Conservation (phyloP, 345 rosid species). For the Eucalyptus curtisii region DNA sequence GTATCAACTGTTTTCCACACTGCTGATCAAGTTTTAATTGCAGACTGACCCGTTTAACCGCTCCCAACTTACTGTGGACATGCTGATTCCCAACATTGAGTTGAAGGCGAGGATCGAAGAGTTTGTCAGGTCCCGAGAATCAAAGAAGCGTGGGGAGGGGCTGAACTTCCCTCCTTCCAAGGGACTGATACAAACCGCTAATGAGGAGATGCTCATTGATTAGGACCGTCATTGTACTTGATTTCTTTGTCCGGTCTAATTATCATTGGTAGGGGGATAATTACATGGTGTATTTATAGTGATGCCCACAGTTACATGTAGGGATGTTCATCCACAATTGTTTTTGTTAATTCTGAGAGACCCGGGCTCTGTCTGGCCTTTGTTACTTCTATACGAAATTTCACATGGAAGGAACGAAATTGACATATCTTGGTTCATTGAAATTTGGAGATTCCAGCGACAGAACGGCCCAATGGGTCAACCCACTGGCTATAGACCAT, state of each 20-base stretch:
- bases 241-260: neutral
- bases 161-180: constrained; percentile 35
- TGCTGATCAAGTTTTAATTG: constrained; percentile 1
- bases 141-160: constrained; percentile 48
- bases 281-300: neutral
- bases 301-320: neutral
- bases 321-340: neutral
- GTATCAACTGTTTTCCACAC: neutral
- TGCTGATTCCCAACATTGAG: constrained; percentile 70
- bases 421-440: neutral
- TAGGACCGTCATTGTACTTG: constrained; percentile 5
- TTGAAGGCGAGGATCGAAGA: constrained; percentile 80
- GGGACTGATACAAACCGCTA: constrained; percentile 57
- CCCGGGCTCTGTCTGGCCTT: neutral
- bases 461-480: neutral
- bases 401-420: neutral
- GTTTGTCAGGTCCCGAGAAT: constrained; percentile 52
- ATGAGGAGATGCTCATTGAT: constrained; percentile 75
- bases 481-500: neutral
- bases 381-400: neutral
- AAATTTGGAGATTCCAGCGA: neutral
- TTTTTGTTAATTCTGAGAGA: neutral
- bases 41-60: constrained; percentile 98
- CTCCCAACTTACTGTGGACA: constrained; percentile 77
- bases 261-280: neutral